Evolutionary conservation across 116 monocot genomes (phyloP), one percentile per base, ranked within the genome.

Genomic region (Dioscorea cayenensis): DNA sequence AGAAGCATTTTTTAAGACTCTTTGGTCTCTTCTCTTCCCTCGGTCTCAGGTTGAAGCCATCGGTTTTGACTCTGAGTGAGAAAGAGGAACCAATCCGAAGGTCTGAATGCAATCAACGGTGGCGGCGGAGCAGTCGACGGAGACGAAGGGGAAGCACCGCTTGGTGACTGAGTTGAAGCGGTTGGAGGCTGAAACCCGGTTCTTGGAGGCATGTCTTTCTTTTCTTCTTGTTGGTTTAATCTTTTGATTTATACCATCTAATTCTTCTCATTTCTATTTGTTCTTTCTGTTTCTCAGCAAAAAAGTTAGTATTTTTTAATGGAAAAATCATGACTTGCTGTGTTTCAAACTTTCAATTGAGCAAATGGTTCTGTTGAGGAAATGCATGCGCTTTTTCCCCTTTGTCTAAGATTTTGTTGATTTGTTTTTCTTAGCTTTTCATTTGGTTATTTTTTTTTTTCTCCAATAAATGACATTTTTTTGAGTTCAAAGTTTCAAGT

Each of bases 101-200:
- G 27, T 22, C 63, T 16, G 36, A n/a, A 68, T 68, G 68, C 68
- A n/a, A 20, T n/a, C 49, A 19, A 22, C 28, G 7, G 69, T 6
- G 51, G 27, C 28, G 49, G 17, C 25, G 52, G 69, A 14, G 12
- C 0, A 13, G 7, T 25, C n/a, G 69, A 1, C 52, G 20, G 89
- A 82, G 60, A 64, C 61, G 63, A 71, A 70, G 62, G 89, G 85
- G 36, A 79, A 69, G 83, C 85, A 85, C 66, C 74, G 83, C 74
- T 82, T 89, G 82, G 23, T 61, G 21, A 82, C 79, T 4, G 80
- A 83, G 59, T 72, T 89, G 74, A 85, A 80, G 70, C 73, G 75
- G 3, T 68, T 89, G 18, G 85, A 89, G 51, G 82, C 85, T 52
- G 89, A 89, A 51, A 69, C 85, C 14, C 76, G 67, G n/a, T 82